phyloP scores from a whole-genome alignment of 805 yeast genomes.

The Pichia nanzhaoensis region DNA sequence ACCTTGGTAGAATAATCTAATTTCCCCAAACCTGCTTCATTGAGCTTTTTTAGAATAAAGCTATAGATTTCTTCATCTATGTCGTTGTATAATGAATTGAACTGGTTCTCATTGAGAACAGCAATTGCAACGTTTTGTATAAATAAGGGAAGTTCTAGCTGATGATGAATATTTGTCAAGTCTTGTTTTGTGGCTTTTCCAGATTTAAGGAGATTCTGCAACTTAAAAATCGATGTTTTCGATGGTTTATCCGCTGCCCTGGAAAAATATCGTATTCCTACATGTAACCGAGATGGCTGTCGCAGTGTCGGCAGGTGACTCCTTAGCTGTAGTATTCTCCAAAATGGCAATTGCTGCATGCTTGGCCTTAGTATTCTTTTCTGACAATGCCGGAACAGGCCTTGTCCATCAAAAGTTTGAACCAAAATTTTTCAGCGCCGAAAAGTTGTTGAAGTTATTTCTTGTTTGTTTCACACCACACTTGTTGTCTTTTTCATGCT shows the following conservation, averaged over 20 bases:
- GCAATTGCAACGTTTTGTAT: conserved; percentile 2
- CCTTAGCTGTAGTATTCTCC: too few species aligned
- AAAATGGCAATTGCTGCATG: too few species aligned
- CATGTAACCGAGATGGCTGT: neutral
- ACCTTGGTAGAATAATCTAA: neutral
- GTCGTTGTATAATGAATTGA: neutral
- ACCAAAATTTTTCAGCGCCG: too few species aligned
- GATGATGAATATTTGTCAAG: neutral
- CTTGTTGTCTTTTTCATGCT: too few species aligned
- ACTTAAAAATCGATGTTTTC: neutral
- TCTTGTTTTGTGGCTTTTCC: neutral
- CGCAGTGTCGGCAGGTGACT: neutral
- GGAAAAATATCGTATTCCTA: too few species aligned
- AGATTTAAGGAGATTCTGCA: neutral
- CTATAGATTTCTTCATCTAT: too few species aligned
- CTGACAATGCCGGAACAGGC: too few species aligned
- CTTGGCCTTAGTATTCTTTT: too few species aligned
- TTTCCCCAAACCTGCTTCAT: neutral
- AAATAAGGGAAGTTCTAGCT: conserved; percentile 1
- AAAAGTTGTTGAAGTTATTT: too few species aligned
- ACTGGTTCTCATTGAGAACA: neutral
- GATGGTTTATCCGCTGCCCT: neutral
- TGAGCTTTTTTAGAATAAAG: neutral
- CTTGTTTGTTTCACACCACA: too few species aligned
- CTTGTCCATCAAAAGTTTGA: too few species aligned